These are phyloP conservation scores for Geosmithia flava DNA, from an alignment of 2,329 filamentous ascomycete genomes.

Conservation along the genomic window DNA sequence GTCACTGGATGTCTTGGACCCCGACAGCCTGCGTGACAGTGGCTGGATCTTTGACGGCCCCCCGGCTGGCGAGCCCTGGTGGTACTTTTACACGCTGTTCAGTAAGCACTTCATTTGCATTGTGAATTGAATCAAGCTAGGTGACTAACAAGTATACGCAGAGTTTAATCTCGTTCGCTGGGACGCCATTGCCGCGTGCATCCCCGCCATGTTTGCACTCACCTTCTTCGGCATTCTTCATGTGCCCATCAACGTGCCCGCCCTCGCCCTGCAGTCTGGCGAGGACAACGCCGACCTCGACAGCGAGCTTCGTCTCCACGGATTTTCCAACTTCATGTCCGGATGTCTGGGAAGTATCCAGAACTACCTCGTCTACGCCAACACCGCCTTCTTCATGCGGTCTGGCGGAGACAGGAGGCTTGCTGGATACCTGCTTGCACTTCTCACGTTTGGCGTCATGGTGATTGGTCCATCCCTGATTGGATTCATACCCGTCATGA, in stretches of 20 bases:
- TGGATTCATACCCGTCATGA: conserved; percentile 91
- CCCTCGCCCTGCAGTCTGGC: conserved; percentile 76
- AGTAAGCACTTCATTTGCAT: conserved; percentile 38
- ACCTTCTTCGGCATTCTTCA: conserved; percentile 97
- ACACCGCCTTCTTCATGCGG: conserved; percentile 91
- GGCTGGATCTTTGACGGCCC: conserved; percentile 93
- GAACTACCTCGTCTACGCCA: conserved; percentile 96
- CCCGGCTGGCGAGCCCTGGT: conserved; percentile 79
- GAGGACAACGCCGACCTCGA: conserved; percentile 91
- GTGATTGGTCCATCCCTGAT: conserved; percentile 78
- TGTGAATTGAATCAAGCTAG: not conserved
- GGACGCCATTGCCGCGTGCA: conserved; percentile 67
- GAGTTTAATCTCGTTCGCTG: conserved; percentile 75
- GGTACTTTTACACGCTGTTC: conserved; percentile 95
- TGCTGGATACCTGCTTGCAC: conserved; percentile 75
- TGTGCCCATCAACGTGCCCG: conserved; percentile 95
- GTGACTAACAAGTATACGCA: conserved; percentile 19
- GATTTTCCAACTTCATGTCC: conserved; percentile 83
- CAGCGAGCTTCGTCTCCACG: conserved; percentile 82
- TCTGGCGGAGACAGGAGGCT: conserved; percentile 81
- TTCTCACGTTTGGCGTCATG: conserved; percentile 70
- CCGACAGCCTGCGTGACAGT: conserved; percentile 51
- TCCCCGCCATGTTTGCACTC: conserved; percentile 91
- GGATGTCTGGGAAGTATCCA: conserved; percentile 80
- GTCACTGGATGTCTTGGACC: conserved; percentile 53